phyloP scores from a whole-genome alignment of 306 rosid species.

The Morella rubra region DNA sequence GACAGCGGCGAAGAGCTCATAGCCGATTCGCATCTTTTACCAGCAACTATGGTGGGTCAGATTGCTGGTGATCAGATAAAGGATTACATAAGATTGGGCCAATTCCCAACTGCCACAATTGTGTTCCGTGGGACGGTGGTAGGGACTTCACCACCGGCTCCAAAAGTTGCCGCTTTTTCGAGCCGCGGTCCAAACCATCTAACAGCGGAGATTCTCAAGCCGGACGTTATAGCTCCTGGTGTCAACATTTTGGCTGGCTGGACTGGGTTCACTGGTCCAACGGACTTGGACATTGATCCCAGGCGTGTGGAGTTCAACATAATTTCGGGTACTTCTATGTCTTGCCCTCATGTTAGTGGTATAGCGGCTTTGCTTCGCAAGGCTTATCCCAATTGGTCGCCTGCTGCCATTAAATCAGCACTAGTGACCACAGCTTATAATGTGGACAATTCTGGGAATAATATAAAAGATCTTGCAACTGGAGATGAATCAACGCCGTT shows the following conservation, averaged over 20 bases:
- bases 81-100: slow-evolving; percentile 41
- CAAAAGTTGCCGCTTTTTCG: slow-evolving; percentile 79
- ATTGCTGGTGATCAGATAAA: slow-evolving; percentile 60
- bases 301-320: slow-evolving; percentile 90
- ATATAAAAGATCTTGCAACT: slow-evolving; percentile 59
- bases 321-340: slow-evolving; percentile 93
- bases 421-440: slow-evolving; percentile 73
- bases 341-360: slow-evolving; percentile 92
- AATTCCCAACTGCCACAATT: slow-evolving; percentile 56
- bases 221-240: slow-evolving; percentile 93
- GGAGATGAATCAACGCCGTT: slow-evolving; percentile 71
- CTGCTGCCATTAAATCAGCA: slow-evolving; percentile 84
- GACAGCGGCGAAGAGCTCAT: slow-evolving; percentile 78
- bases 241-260: slow-evolving; percentile 88
- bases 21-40: slow-evolving; percentile 74
- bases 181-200: slow-evolving; percentile 79
- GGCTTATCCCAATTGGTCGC: slow-evolving; percentile 71
- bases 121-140: slow-evolving; percentile 70
- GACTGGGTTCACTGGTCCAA: slow-evolving; percentile 75
- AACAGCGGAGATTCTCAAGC: slow-evolving; percentile 78
- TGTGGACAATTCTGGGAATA: slow-evolving; percentile 63
- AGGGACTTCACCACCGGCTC: slow-evolving; percentile 70
- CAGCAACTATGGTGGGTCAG: slow-evolving; percentile 84
- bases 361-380: slow-evolving; percentile 77
- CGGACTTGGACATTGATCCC: slow-evolving; percentile 71